Percentiles rank a stretch among this genome's conserved stretches.
phyloP scores from a whole-genome alignment of 2,329 filamentous ascomycete species.

The Alternaria sp. region DNA sequence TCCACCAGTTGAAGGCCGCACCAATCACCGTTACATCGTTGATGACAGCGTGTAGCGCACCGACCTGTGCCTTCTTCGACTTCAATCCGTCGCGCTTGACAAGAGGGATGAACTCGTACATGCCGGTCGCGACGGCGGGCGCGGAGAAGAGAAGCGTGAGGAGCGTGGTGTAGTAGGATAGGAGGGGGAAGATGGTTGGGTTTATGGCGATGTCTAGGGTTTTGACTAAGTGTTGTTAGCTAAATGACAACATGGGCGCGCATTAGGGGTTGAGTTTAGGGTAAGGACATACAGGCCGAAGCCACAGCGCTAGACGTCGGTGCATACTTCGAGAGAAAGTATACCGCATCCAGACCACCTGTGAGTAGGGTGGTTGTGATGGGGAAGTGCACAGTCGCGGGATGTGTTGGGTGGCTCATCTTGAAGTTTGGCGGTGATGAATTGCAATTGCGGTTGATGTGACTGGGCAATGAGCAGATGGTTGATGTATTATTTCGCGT shows the following conservation, averaged over 20 bases:
- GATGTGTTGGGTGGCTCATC: slow-evolving; percentile 55
- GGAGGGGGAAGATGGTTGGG: slow-evolving; percentile 47
- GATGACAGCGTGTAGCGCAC: slow-evolving; percentile 53
- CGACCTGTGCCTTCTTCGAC: slow-evolving; percentile 53
- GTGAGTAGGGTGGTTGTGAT: slow-evolving; percentile 56
- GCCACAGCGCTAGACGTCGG: slow-evolving; percentile 44
- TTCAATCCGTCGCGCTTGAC: slow-evolving; percentile 55
- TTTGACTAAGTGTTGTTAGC: slow-evolving; percentile 29
- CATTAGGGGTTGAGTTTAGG: rapidly evolving
- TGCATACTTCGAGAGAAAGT: slow-evolving; percentile 45
- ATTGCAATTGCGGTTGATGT: neutral
- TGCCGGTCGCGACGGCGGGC: slow-evolving; percentile 46
- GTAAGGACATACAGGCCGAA: slow-evolving; percentile 32
- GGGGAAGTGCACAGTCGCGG: slow-evolving; percentile 58
- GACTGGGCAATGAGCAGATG: neutral
- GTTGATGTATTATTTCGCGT: neutral
- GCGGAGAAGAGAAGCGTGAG: slow-evolving; percentile 48
- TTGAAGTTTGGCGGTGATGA: neutral
- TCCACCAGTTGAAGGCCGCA: slow-evolving; percentile 56
- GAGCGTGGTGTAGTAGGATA: slow-evolving; percentile 56
- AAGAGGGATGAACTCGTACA: slow-evolving; percentile 51
- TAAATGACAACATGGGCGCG: too few species aligned
- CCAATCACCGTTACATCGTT: slow-evolving; percentile 54
- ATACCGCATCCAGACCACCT: slow-evolving; percentile 53
- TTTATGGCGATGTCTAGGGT: slow-evolving; percentile 36